Base-by-base conservation (phyloP, 2,329 filamentous ascomycete species). In the Alternaria triticimaculans region DNA sequence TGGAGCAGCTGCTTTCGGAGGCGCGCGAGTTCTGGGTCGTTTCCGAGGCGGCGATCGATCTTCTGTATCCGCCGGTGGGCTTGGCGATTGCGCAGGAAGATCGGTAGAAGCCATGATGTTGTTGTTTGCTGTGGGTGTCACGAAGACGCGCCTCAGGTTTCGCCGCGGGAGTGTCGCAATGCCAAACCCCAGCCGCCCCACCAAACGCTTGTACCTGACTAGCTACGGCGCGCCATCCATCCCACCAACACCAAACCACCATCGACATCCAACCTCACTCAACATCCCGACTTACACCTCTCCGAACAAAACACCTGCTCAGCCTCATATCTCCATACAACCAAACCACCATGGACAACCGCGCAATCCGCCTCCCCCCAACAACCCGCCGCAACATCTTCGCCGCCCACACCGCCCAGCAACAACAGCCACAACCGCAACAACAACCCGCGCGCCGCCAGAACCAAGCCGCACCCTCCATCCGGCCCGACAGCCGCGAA, bases 11-110 rank as follows among this genome's bases (percentile, higher is more conserved):
- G 71, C 58, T 62, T 60, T 66, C 3, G 69, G 67, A 73, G 56
- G 81, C 77, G 68, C 76, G 80, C 73, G 71, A 20, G 73, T 76
- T 62, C 75, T 66, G 18, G 74, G 76, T 25, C 76, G 70, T 51
- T 78, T 78, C 33, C 71, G 73, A 1, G 75, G 72, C 7, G 74
- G 74, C 2, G 73, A 71, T 11, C 58, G 53, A 23, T 63, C 50
- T 37, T 67, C 64, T 28, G 63, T 33, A 25, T 69, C 71, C 30
- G 58, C 48, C 3, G 54, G 25, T 7, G 60, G 60, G 10, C 58
- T 59, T 10, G 56, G 61, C 9, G 64, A 55, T 3, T 60, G 68
- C 12, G 56, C 21, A 30, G 63, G 54, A 10, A 68, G 50, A 25
- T 48, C 48, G 9, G 50, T n/a, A 20, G 60, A 7, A 4, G 49